Evolutionary conservation across 768 basidiomycete species (phyloP), one percentile per base, ranked within the genome.

Genomic region (Mycena leptocephala): DNA sequence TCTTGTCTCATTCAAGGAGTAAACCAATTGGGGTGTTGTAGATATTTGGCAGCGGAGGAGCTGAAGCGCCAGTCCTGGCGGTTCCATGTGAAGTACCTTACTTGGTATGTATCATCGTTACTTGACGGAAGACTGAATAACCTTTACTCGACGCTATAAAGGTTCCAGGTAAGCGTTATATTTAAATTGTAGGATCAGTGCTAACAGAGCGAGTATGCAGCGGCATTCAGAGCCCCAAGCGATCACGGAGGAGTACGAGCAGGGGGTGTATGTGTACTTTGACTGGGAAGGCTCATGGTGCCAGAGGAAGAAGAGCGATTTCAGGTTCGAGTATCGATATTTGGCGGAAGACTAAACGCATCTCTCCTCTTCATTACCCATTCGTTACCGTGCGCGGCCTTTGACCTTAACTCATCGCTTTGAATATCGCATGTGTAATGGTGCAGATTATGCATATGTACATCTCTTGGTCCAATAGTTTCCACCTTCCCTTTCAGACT

Each of bases 251-350:
- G 98, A 99, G 84, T 99, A 99, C 84, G 98, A 99, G 86, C 97
- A 99, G 87, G 98, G 98, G 16, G 97, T 98, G 22, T 99, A 99
- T 84, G 95, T 98, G 26, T 99, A 99, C 89, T 99, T 99, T 84
- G 98, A 99, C 86, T 99, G 97, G 97, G 97, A 99, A 84, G 96
- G 96, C 68, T 96, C 95, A 78, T 99, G 98, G 98, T 98, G 97
- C 84, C 97, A 98, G 83, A 90, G 98, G 82, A 96, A 97, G 88
- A 99, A 99, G 91, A 95, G 94, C 83, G 97, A 99, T 84, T 99
- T 99, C 90, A 92, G 96, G 30, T 99, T 96, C 80, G 95, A 97
- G 86, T 98, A 98, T 85, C 95, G 97, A 73, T 97, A 97, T 88
- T 87, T 98, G 72, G 96, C 95, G 3, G 96, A 97, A 84, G 96